Evolutionary conservation across 495 filamentous ascomycete species (phyloP), one percentile per base, ranked within the genome.

Genomic region (Beverwykella pulmonaria): DNA sequence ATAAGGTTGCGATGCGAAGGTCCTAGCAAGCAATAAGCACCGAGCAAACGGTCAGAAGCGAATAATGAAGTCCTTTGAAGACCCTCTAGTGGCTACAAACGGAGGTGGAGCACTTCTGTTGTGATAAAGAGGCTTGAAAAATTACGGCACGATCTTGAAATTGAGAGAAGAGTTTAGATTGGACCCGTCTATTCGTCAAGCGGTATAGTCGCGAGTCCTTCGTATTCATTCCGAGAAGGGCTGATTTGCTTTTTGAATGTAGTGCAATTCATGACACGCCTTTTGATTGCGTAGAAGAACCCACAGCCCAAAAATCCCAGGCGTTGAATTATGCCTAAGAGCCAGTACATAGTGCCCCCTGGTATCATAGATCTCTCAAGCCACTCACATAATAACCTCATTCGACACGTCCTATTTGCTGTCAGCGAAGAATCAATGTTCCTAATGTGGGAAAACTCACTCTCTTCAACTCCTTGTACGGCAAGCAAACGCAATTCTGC

Each of bases 381-480:
- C 47, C 14, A 19, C 54, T 83, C 86, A 97, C 93, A 97, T 97
- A 73, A 97, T 97, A 66, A 97, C 91, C 76, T 97, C 93, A 78
- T 97, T 97, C 69, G 88, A 81, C 62, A 97, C 67, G 26, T 69
- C 67, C 67, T 68, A 34, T 19, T 39, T 20, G 46, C 17, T 12
- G 30, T 63, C 96, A 72, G 88, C 80, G 63, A 96, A 91, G 77
- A 94, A 90, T 90, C 93, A 48, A 49, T 49, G 7, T 55, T 39
- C 17, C 15, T 2, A 27, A 44, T 30, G 25, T 8, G n/a, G 25
- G 9, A 23, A n/a, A 26, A 88, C 92, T 77, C 82, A 96, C 93
- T 82, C 92, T 86, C 86, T 98, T 99, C 75, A 99, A 80, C 78
- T 98, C 95, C 85, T 99, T 99, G 76, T 93, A 97, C 25, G 94